phyloP scores from a whole-genome alignment of 2,329 filamentous ascomycete species.

The Beauveria sp. region DNA sequence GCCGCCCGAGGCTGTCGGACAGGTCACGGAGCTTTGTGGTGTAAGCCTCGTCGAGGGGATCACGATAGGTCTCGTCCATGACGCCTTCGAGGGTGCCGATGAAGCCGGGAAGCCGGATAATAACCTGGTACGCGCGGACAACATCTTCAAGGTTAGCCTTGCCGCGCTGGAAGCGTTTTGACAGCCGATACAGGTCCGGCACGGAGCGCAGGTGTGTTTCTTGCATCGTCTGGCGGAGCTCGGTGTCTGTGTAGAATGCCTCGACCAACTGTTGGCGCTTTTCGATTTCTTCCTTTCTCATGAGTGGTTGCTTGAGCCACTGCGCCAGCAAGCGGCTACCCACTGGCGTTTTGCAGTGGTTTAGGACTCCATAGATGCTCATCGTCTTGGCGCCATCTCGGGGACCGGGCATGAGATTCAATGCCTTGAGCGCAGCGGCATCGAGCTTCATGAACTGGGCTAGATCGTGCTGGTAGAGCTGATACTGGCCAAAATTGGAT shows the following conservation, averaged over 20 bases:
- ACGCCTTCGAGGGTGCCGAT: slow-evolving; percentile 82
- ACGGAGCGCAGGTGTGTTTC: slow-evolving; percentile 91
- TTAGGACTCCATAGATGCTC: slow-evolving; percentile 89
- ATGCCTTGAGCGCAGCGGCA: slow-evolving; percentile 82
- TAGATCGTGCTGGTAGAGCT: slow-evolving; percentile 93
- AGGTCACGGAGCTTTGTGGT: slow-evolving; percentile 73
- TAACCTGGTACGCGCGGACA: slow-evolving; percentile 87
- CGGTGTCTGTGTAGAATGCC: slow-evolving; percentile 87
- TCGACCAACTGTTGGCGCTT: slow-evolving; percentile 90
- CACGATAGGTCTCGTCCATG: slow-evolving; percentile 91
- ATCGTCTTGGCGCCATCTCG: slow-evolving; percentile 95
- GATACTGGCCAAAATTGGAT: slow-evolving; percentile 94
- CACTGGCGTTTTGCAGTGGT: slow-evolving; percentile 95
- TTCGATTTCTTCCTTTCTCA: slow-evolving; percentile 84
- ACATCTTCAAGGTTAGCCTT: slow-evolving; percentile 92
- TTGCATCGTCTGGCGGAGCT: slow-evolving; percentile 90
- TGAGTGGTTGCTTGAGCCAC: slow-evolving; percentile 96
- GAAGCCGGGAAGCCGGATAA: slow-evolving; percentile 85
- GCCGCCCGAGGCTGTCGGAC: slow-evolving; percentile 70
- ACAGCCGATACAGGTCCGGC: slow-evolving; percentile 85
- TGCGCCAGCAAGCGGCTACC: slow-evolving; percentile 86
- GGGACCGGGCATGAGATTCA: slow-evolving; percentile 95
- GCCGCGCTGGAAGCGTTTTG: slow-evolving; percentile 90
- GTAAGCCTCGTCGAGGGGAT: slow-evolving; percentile 79
- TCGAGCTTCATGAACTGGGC: slow-evolving; percentile 98